These are phyloP conservation scores for Pestalotiopsis sp. DNA, from an alignment of 2,329 filamentous ascomycete species.

Conservation along the genomic window DNA sequence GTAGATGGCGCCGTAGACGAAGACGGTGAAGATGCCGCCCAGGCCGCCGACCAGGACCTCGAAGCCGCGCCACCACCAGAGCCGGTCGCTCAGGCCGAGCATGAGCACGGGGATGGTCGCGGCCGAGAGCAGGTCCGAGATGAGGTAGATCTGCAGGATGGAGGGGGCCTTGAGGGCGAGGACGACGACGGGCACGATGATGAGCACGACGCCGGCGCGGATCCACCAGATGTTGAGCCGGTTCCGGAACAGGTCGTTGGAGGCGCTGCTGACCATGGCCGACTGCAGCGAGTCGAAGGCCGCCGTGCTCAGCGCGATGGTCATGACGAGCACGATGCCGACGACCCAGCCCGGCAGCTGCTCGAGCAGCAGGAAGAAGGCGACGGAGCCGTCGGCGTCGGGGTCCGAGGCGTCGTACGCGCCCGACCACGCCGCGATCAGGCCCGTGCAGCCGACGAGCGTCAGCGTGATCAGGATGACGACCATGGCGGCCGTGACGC, in stretches of 20 bases:
- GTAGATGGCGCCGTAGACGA: conserved; percentile 80
- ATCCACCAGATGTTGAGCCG: conserved; percentile 76
- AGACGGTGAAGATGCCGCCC: conserved; percentile 77
- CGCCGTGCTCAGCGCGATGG: conserved; percentile 73
- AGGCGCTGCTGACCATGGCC: conserved; percentile 82
- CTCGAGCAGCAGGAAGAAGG: conserved; percentile 76
- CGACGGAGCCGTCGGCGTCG: conserved; percentile 62
- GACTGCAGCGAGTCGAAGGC: conserved; percentile 82
- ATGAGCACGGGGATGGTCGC: conserved; percentile 75
- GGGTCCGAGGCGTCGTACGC: conserved; percentile 64
- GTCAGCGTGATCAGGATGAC: conserved; percentile 70
- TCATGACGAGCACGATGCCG: conserved; percentile 80
- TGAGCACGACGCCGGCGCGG: conserved; percentile 66
- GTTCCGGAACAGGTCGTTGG: conserved; percentile 85
- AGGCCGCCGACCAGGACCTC: conserved; percentile 79
- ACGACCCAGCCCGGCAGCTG: conserved; percentile 80
- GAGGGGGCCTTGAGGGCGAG: conserved; percentile 74
- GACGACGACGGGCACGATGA: conserved; percentile 76
- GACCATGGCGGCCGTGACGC: conserved; percentile 68
- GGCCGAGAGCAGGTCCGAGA: conserved; percentile 78
- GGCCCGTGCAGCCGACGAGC: conserved; percentile 72
- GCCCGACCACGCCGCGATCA: conserved; percentile 79
- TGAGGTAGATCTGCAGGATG: conserved; percentile 81
- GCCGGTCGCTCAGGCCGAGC: conserved; percentile 67
- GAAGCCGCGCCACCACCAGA: conserved; percentile 78